Evolutionary conservation across 352 stramenopile genomes (phyloP), one percentile per base, ranked within the genome.

Genomic region (Phytophthora capsici): DNA sequence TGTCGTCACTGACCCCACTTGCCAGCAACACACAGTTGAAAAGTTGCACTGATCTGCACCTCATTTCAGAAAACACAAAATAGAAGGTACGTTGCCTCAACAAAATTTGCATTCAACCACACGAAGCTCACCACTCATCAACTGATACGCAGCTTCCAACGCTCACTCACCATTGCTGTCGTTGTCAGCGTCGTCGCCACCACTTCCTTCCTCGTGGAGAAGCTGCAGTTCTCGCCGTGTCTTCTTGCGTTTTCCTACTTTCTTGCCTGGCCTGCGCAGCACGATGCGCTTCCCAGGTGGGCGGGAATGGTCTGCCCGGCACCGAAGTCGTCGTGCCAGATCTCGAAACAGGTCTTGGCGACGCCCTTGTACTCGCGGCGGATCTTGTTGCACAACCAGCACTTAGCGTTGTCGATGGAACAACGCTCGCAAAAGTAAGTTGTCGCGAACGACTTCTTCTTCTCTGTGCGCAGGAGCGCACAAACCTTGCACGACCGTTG

Each of bases 71-170:
- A 48, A 30, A 17, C 10, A 13, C 3, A 30, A n/a, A 22, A 26
- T 16, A 30, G 20, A 28, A 48, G 20, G 41, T 48, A 30, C 41
- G 20, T n/a, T 30, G 19, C n/a, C 17, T 48, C 41, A 48, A 30
- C 19, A 48, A 48, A 30, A 1, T 30, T 6, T 30, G 41, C 10
- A 48, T 28, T 28, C 25, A 28, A 28, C 6, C 6, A 6, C 25
- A 16, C 23, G 20, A 13, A 46, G 6, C 25, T 28, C 6, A 28
- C 25, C 40, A 46, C 41, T 48, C 19, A 48, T 48, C 41, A 30
- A 16, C 5, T 48, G 41, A 48, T 19, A 32, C 41, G 17, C 41
- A 48, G 25, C 25, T 28, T 62, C 37, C 47, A 62, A 48, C 25
- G 40, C 16, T 45, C 3, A 45, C 16, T 45, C 40, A 13, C 23